Percentiles rank a stretch among this genome's conserved stretches.
These are phyloP conservation scores for Trifolium dubium DNA, from an alignment of 306 rosid species.

Conservation along the genomic window DNA sequence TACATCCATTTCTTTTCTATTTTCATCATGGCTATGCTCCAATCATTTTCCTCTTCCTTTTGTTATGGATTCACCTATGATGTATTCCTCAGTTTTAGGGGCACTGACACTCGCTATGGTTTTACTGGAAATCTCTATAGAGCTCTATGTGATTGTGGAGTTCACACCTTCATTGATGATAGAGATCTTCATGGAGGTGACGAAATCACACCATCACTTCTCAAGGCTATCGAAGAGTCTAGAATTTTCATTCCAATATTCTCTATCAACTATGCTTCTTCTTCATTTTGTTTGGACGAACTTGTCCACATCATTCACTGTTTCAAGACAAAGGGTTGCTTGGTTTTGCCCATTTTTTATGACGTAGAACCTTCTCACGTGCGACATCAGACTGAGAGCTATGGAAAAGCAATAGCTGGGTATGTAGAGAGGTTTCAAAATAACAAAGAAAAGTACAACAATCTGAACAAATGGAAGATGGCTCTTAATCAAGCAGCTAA, in stretches of 20 bases:
- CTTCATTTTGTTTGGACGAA: conserved; percentile 5
- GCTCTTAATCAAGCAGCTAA: not conserved
- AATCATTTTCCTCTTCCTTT: not conserved
- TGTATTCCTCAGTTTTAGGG: too few relatives aligned
- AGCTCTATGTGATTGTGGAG: not conserved
- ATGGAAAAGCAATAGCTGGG: not conserved
- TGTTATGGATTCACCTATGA: too few relatives aligned
- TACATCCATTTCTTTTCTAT: not conserved
- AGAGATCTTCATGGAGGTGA: not conserved
- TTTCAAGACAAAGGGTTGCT: not conserved
- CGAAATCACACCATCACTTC: conserved; percentile 4
- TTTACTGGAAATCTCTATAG: not conserved
- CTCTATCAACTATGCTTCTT: not conserved
- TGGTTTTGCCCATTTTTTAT: not conserved
- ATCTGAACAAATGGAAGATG: conserved; percentile 1
- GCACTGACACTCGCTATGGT: not conserved
- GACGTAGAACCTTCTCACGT: not conserved
- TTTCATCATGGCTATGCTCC: not conserved
- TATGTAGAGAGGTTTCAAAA: not conserved
- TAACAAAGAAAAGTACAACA: not conserved
- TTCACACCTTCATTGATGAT: not conserved
- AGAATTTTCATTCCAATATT: not conserved
- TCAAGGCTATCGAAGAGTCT: not conserved
- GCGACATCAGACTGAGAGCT: conserved; percentile 5
- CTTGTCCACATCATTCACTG: not conserved